These are phyloP conservation scores for Megacollybia platyphylla DNA, from an alignment of 1,284 basidiomycete species.

Conservation along the genomic window DNA sequence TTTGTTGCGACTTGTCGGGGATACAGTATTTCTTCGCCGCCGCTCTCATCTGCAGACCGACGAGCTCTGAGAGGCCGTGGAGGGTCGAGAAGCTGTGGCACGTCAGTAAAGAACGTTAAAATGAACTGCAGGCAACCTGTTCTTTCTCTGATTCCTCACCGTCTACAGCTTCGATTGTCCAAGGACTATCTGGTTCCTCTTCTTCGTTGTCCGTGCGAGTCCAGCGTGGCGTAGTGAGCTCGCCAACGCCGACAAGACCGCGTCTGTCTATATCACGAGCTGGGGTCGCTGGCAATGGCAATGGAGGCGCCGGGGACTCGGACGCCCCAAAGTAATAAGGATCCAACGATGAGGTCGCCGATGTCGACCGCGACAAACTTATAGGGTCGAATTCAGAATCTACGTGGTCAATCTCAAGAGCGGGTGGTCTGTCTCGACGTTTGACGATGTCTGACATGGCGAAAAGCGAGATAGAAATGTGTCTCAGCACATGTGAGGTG, in stretches of 20 bases:
- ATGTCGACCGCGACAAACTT: conserved; percentile 44
- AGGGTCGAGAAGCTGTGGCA: conserved; percentile 24
- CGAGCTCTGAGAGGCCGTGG: conserved; percentile 38
- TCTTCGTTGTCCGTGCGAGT: conserved; percentile 27
- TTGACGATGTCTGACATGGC: conserved; percentile 24
- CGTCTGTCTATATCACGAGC: conserved; percentile 79
- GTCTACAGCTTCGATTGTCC: conserved; percentile 79
- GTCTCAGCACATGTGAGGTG: not conserved
- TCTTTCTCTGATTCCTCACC: conserved; percentile 59
- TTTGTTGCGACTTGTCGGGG: conserved; percentile 41
- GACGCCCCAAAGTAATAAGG: conserved; percentile 73
- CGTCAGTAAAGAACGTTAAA: conserved; percentile 9
- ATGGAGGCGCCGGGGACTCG: conserved; percentile 44
- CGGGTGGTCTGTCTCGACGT: conserved; percentile 24
- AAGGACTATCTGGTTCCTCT: conserved; percentile 58
- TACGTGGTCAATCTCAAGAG: conserved; percentile 22
- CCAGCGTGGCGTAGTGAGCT: conserved; percentile 97
- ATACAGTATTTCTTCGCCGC: conserved; percentile 74
- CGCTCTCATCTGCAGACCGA: conserved; percentile 68
- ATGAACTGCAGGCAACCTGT: conserved; percentile 29
- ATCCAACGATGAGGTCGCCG: conserved; percentile 62
- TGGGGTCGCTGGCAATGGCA: conserved; percentile 59
- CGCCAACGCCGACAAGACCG: conserved; percentile 87
- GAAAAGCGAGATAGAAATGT: conserved; percentile 11
- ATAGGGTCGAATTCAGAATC: conserved; percentile 17